Evolutionary conservation across 1,284 basidiomycete genomes (phyloP).

Genomic region (Apiotrichum montevideense): DNA sequence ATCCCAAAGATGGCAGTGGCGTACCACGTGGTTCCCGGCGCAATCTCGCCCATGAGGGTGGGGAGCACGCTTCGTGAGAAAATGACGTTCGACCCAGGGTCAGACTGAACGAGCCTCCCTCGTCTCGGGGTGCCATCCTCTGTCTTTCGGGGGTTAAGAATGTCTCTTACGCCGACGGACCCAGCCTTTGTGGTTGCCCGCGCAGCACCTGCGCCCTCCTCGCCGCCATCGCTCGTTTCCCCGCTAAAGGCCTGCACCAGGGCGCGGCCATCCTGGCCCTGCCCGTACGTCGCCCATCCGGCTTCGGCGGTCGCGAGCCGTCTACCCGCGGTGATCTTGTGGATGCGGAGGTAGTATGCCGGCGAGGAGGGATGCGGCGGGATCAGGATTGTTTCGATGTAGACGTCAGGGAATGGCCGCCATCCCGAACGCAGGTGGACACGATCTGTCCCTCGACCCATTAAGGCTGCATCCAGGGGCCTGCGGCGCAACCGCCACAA

Average conservation of each 20-base stretch:
- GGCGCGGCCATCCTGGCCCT: constrained; percentile 58
- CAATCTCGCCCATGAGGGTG: constrained; percentile 55
- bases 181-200: constrained; percentile 59
- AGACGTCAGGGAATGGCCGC: constrained; percentile 66
- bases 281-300: constrained; percentile 66
- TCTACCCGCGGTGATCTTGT: constrained; percentile 56
- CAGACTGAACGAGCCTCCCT: constrained; percentile 57
- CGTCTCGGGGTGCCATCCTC: constrained; percentile 4
- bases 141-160: too few relatives aligned
- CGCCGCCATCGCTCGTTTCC: constrained; percentile 32
- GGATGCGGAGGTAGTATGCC: constrained; percentile 63
- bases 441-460: constrained; percentile 46
- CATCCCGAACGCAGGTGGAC: constrained; percentile 61
- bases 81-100: constrained; percentile 68
- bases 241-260: constrained; percentile 48
- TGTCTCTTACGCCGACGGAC: constrained; percentile 57
- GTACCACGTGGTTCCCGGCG: constrained; percentile 53
- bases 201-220: constrained; percentile 41
- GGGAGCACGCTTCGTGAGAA: constrained; percentile 63
- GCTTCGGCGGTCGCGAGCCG: constrained; percentile 59
- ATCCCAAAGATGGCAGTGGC: constrained; percentile 62
- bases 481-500: constrained; percentile 60
- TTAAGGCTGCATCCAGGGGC: constrained; percentile 59
- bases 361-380: constrained; percentile 57
- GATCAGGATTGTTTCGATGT: constrained; percentile 67